phyloP scores from a whole-genome alignment of 495 filamentous ascomycete species.

The Annulohypoxylon moriforme region DNA sequence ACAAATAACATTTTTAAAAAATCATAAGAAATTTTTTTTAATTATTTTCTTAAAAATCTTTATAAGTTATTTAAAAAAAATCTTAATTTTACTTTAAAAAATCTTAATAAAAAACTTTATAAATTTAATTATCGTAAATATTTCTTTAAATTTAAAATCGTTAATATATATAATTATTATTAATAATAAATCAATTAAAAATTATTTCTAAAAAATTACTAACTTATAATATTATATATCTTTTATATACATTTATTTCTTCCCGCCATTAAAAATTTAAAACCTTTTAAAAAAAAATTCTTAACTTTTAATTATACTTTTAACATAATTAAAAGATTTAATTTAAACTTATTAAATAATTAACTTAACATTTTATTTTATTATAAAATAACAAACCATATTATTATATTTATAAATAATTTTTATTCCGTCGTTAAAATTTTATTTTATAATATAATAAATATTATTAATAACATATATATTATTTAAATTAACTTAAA shows the following conservation, averaged over 20 bases:
- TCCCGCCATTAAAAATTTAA: background rate
- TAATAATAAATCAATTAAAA: background rate
- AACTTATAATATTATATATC: background rate
- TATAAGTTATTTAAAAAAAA: background rate
- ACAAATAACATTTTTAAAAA: background rate
- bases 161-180: slow-evolving; percentile 1
- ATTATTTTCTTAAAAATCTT: background rate
- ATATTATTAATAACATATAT: background rate
- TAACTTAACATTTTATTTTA: background rate
- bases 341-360: slow-evolving; percentile 2
- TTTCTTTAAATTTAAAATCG: background rate
- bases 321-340: background rate
- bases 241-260: background rate
- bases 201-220: background rate
- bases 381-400: background rate
- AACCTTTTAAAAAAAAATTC: slow-evolving; percentile 1
- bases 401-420: background rate
- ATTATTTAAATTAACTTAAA: background rate
- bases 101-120: background rate
- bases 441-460: background rate
- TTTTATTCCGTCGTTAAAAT: background rate
- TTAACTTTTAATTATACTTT: background rate
- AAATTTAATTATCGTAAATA: background rate
- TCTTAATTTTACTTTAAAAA: background rate
- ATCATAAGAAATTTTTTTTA: background rate